Evolutionary conservation across 2,329 filamentous ascomycete genomes (phyloP), one percentile per base, ranked within the genome.

Genomic region (Aspergillus melleus): DNA sequence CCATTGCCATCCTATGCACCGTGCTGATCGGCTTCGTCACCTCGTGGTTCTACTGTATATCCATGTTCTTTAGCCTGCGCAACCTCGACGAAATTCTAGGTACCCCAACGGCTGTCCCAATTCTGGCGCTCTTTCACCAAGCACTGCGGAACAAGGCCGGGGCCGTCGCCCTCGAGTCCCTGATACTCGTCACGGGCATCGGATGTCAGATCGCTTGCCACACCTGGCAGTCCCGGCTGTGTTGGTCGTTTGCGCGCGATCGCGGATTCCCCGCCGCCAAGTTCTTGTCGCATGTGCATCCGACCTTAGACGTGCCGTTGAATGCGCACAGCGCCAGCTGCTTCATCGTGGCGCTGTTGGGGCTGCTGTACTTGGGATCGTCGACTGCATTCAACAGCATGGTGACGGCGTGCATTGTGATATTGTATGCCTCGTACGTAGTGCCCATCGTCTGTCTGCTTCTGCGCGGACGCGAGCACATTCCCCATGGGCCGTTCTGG

Each of bases 231-330:
- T 78, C 76, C 19, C 73, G 81, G 0, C 72, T 83, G 10, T 80
- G 78, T 60, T 84, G 81, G 81, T 81, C 79, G 19, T 84, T 84
- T 64, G 81, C 83, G 10, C 75, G 82, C 4, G 83, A 84, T 64
- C 68, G 74, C 14, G 82, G 81, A 2, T 60, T 84, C 1, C 81
- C 82, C 0, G 77, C 74, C n/a, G 74, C 77, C 20, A 51, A 62
- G 19, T 77, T 75, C 60, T 70, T 83, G 11, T 69, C 74, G 10
- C 69, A 73, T 11, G 77, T 84, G 6, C 66, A 80, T 57, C 67
- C 68, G 2, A 70, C 57, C 14, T 68, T 80, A 3, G 77, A 79
- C 57, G 79, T 83, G 0, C 81, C 81, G 0, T 59, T 83, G 1
- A 68, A 75, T 36, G 80, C 80, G 26, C 78, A 82, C 56, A 62